phyloP scores from a whole-genome alignment of 495 filamentous ascomycete species.

The Sabuloglossum arenarium region DNA sequence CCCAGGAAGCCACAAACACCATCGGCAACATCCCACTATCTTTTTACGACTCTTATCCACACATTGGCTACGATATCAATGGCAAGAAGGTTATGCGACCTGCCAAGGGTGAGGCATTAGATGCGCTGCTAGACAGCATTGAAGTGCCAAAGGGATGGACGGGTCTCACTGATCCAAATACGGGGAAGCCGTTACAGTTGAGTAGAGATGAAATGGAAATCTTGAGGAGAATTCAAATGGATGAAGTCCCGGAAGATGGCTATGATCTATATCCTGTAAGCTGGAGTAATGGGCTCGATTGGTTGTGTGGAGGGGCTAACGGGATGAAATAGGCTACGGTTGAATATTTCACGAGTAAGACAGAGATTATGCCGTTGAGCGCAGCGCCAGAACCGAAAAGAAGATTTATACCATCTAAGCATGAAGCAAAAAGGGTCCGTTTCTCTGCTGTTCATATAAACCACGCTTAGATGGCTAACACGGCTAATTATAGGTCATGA shows the following conservation, averaged over 20 bases:
- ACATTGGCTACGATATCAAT: constrained; percentile 98
- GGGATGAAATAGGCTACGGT: constrained; percentile 38
- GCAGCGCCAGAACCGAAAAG: constrained; percentile 89
- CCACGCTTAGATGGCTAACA: not conserved
- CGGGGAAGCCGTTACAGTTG: constrained; percentile 76
- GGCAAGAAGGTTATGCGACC: constrained; percentile 94
- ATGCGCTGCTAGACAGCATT: constrained; percentile 86
- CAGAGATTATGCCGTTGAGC: constrained; percentile 86
- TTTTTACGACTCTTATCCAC: constrained; percentile 93
- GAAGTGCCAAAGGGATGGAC: constrained; percentile 98
- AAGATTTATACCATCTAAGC: constrained; percentile 91
- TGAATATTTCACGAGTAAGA: constrained; percentile 78
- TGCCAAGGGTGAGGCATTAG: constrained; percentile 80
- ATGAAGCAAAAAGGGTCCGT: constrained; percentile 67
- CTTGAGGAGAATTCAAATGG: constrained; percentile 72
- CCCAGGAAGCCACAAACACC: constrained; percentile 59
- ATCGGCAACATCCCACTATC: constrained; percentile 86
- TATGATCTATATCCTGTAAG: constrained; percentile 72
- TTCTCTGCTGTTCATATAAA: not conserved
- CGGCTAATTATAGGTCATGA: constrained; percentile 40
- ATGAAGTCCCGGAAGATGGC: constrained; percentile 67
- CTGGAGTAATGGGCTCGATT: not conserved
- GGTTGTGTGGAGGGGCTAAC: not conserved
- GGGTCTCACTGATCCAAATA: constrained; percentile 78
- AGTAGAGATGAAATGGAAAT: constrained; percentile 78